Conservation (phyloP, 2,329 filamentous ascomycete species). For the Diplodia corticola region DNA sequence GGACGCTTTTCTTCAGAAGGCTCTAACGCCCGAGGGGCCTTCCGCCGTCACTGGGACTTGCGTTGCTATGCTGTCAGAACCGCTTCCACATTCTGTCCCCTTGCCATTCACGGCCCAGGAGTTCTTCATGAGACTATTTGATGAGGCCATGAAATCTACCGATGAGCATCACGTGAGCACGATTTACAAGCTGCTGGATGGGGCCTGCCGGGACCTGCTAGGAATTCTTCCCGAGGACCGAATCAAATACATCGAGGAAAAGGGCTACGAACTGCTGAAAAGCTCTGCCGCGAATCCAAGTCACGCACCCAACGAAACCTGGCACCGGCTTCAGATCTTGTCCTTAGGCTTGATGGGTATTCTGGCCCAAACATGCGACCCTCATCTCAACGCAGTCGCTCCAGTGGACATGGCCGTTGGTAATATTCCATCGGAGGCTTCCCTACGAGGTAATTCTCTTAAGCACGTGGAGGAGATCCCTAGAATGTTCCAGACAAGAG, state of each 20-base stretch:
- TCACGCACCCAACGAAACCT: neutral
- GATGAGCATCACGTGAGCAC: conserved; percentile 31
- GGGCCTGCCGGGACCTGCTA: conserved; percentile 37
- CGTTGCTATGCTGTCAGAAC: conserved; percentile 35
- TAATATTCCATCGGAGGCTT: neutral
- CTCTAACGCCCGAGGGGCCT: conserved; percentile 29
- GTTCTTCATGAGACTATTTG: conserved; percentile 38
- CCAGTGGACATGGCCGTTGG: neutral
- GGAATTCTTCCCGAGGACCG: conserved; percentile 29
- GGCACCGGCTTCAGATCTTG: neutral
- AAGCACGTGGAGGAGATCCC: conserved; percentile 3
- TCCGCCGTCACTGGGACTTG: conserved; percentile 27
- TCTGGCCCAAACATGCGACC: neutral
- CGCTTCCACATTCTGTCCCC: conserved; percentile 33
- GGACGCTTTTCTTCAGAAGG: conserved; percentile 36
- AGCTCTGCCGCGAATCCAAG: neutral
- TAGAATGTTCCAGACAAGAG: neutral
- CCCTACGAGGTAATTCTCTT: neutral
- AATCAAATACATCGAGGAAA: conserved; percentile 12
- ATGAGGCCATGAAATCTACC: conserved; percentile 31
- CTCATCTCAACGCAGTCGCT: neutral
- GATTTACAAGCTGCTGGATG: conserved; percentile 38
- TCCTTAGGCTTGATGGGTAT: conserved; percentile 10
- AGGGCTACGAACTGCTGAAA: conserved; percentile 6
- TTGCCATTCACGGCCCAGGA: conserved; percentile 37